Percentiles rank a stretch among this genome's conserved stretches.
These are phyloP conservation scores for Globisporangium acanthophoron DNA, from an alignment of 352 stramenopile species.

Conservation along the genomic window DNA sequence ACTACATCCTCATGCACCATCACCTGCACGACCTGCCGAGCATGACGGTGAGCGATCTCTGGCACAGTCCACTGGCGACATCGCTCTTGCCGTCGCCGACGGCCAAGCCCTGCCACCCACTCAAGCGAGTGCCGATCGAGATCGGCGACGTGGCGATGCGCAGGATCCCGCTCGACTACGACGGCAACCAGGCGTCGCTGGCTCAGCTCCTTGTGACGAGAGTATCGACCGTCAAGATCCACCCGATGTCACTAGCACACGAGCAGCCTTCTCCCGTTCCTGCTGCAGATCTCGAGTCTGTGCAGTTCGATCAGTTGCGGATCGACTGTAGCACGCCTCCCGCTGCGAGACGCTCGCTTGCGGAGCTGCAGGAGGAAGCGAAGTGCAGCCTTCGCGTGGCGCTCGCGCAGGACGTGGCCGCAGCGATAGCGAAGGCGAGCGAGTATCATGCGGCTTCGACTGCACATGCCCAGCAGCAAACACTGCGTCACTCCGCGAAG, in stretches of 20 bases:
- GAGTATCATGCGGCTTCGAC: constrained; percentile 13
- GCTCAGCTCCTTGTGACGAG: constrained; percentile 34
- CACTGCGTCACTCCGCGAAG: too few species aligned
- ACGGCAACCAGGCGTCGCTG: constrained; percentile 50
- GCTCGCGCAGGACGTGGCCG: constrained; percentile 36
- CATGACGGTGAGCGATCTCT: constrained; percentile 71
- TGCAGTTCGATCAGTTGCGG: constrained; percentile 8
- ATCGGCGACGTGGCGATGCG: constrained; percentile 59
- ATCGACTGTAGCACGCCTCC: constrained; percentile 12
- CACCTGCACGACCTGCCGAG: constrained; percentile 25
- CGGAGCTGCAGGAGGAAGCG: constrained; percentile 9
- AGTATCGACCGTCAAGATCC: neutral
- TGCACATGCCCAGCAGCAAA: neutral
- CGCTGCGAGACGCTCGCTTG: neutral
- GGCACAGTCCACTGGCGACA: constrained; percentile 25
- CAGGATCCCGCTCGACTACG: constrained; percentile 53
- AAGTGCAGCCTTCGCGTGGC: constrained; percentile 21
- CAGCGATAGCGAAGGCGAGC: constrained; percentile 26
- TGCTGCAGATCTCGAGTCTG: neutral
- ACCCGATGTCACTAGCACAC: neutral
- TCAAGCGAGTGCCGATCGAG: constrained; percentile 48
- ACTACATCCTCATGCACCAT: constrained; percentile 58
- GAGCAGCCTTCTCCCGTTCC: neutral
- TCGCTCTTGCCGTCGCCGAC: constrained; percentile 35
- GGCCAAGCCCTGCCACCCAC: constrained; percentile 36